Base-by-base conservation (phyloP, 2,329 filamentous ascomycete genomes). In the Phialophora chinensis region DNA sequence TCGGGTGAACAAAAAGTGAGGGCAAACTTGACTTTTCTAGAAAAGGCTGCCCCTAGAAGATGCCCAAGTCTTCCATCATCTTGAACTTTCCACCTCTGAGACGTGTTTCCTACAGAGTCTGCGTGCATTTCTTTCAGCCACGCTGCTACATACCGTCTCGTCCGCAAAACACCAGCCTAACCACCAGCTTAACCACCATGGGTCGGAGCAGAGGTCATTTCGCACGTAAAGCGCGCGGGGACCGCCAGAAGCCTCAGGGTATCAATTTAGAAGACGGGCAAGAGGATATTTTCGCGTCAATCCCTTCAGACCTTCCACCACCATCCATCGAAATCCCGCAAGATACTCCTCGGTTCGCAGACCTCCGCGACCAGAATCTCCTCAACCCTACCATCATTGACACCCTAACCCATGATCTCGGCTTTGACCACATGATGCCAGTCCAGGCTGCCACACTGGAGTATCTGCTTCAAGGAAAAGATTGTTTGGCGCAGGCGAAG, bases 401-500 rank as follows among this genome's bases (percentile, higher is more conserved):
- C 20, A 68, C 66, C 14, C 58, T 68, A 7, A 68, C 66, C 35
- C 3, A 68, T 54, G 66, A 68, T 61, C 54, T 68, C 17, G 14
- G 38, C 4, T 68, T 68, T 49, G 60, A 65, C 44, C 66, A 68
- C 49, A 68, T 52, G 49, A 52, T 52, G 49, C 66, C 66, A 25
- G 63, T 66, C 2, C 66, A 66, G 47, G 63, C 59, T 27, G 66
- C 66, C 6, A 69, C 66, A 14, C 38, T 69, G 35, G 63, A 66
- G n/a, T 44, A 58, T 25, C 66, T 69, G 1, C 60, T 69, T 29
- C 49, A 52, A 14, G 49, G 49, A 12, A 52, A 52, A 52, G 49
- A 68, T 74, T 92, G 90, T 73, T 85, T 98, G 72, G 95, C 94
- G 55, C 95, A 98, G 82, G 95, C 95, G 66, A 97, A 92, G 81